phyloP scores from a whole-genome alignment of 108 stramenopile genomes.

The Hondaea fermentalgiana region DNA sequence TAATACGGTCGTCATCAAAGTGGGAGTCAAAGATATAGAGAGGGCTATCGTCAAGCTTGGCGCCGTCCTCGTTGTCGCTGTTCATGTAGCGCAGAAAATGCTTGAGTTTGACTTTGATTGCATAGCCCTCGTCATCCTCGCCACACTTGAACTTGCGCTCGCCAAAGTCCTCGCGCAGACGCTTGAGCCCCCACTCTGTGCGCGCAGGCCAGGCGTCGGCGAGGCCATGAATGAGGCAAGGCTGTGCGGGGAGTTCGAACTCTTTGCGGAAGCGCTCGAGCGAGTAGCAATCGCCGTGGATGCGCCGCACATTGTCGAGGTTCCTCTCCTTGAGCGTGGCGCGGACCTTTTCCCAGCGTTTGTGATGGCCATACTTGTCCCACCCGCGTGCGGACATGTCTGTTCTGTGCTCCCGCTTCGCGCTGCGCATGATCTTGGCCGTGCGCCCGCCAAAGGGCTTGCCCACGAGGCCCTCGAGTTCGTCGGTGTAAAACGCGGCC shows the following conservation, averaged over 20 bases:
- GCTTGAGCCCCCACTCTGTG: slow-evolving; percentile 32
- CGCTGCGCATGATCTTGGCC: not conserved
- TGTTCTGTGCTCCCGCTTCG: not conserved
- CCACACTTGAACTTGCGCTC: slow-evolving; percentile 76
- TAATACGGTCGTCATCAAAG: slow-evolving; percentile 68
- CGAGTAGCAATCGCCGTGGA: slow-evolving; percentile 25
- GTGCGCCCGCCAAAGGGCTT: not conserved
- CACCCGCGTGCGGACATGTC: not conserved
- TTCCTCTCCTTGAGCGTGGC: not conserved
- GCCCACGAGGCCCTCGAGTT: not conserved
- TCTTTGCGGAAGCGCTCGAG: slow-evolving; percentile 31
- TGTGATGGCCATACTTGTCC: not conserved
- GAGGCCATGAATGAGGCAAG: slow-evolving; percentile 44
- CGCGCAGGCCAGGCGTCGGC: slow-evolving; percentile 40
- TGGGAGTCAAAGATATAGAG: slow-evolving; percentile 91
- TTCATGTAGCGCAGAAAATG: slow-evolving; percentile 74
- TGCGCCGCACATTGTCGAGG: slow-evolving; percentile 16
- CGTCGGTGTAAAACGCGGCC: not conserved
- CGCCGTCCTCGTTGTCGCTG: slow-evolving; percentile 22
- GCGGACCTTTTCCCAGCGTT: not conserved
- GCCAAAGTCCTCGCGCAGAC: slow-evolving; percentile 21
- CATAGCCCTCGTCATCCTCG: slow-evolving; percentile 77
- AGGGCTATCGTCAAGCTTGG: slow-evolving; percentile 84
- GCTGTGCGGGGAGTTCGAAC: slow-evolving; percentile 37
- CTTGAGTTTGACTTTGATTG: slow-evolving; percentile 72